A percentile compares a stretch with the other conserved stretches of the same genome.
phyloP scores from a whole-genome alignment of 148 eudicot genomes.

The Chenopodium album region DNA sequence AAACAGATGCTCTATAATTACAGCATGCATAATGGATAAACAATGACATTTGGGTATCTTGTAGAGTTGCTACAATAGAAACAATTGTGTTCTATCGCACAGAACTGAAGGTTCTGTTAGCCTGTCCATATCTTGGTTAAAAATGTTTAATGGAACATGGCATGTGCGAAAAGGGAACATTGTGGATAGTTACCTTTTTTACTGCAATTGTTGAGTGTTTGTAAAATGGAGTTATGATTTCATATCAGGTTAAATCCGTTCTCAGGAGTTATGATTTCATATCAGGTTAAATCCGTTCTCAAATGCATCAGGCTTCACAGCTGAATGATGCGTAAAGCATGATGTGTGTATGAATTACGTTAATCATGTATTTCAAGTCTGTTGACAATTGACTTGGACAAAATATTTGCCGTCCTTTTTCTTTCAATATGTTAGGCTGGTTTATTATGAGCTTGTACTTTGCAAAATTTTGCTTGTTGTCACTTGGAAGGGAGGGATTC shows the following conservation, averaged over 20 bases:
- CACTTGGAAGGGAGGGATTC: no score
- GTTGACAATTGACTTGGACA: no score
- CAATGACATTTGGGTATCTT: background rate
- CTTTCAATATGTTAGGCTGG: background rate
- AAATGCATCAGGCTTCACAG: no score
- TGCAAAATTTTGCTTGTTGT: background rate
- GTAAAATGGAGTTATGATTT: background rate
- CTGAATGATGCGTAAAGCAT: background rate
- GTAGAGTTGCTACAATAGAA: background rate
- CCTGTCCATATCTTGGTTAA: background rate
- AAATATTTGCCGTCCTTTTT: background rate
- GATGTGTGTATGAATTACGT: background rate
- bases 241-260: no score
- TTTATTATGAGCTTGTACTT: background rate
- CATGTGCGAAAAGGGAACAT: background rate
- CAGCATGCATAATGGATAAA: background rate
- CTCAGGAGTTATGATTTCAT: no score
- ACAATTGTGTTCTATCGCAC: background rate
- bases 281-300: no score
- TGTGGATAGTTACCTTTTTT: background rate
- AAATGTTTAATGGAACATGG: conserved; percentile 2
- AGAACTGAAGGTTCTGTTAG: background rate
- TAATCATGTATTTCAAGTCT: background rate
- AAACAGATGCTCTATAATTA: background rate
- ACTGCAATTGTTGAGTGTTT: background rate